phyloP scores from a whole-genome alignment of 1,139 yeast genomes.

The Saccharomyces uvarum region DNA sequence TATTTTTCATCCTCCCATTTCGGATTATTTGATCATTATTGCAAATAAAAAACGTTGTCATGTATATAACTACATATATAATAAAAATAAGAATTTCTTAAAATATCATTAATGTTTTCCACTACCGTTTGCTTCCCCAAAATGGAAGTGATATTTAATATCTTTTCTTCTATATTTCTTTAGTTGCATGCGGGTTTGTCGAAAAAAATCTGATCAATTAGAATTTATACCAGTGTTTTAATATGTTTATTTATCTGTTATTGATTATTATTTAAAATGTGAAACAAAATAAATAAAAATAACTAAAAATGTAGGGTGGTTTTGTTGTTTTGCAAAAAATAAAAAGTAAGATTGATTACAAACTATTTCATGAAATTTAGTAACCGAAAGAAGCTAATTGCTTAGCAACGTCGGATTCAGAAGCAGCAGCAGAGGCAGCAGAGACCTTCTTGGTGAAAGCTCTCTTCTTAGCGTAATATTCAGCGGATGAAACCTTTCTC shows the following conservation, averaged over 20 bases:
- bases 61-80: background rate
- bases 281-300: background rate
- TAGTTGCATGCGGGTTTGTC: background rate
- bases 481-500: constrained; percentile 99
- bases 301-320: constrained; percentile 1
- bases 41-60: background rate
- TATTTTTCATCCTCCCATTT: background rate
- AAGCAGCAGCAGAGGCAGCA: constrained; percentile 68
- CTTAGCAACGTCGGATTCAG: constrained; percentile 69
- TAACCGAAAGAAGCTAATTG: constrained; percentile 82
- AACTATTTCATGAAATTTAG: constrained; percentile 36
- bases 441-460: constrained; percentile 88
- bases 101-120: background rate
- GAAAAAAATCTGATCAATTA: background rate
- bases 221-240: constrained; percentile 10
- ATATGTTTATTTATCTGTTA: constrained; percentile 6
- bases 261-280: background rate
- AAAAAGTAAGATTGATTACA: background rate
- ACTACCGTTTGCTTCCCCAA: background rate
- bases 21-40: background rate
- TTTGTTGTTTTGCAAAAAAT: background rate
- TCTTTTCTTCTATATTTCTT: background rate
- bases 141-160: background rate
- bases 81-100: background rate
- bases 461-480: constrained; percentile 97